phyloP scores from a whole-genome alignment of 1,284 basidiomycete species.

The Apiotrichum gracile region DNA sequence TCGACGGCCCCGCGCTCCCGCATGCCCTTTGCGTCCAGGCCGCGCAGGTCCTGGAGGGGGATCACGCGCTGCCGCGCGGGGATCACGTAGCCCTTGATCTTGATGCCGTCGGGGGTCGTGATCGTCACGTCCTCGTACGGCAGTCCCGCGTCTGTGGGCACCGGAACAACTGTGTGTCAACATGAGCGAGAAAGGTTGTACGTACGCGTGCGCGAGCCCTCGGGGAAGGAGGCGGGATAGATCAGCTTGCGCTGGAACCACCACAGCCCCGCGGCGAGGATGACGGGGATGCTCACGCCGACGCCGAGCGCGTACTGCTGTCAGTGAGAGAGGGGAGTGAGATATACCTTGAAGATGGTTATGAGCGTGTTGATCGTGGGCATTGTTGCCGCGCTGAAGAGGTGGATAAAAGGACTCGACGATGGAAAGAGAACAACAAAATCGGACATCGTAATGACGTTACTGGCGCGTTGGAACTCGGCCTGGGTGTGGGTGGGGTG shows the following conservation, averaged over 20 bases:
- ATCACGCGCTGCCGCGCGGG: slow-evolving; percentile 35
- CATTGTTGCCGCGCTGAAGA: neutral
- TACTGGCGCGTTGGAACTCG: no score
- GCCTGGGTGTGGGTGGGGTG: no score
- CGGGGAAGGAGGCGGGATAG: slow-evolving; percentile 80
- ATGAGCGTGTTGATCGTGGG: slow-evolving; percentile 20
- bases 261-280: slow-evolving; percentile 62
- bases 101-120: slow-evolving; percentile 57
- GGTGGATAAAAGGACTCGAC: neutral
- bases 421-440: no score
- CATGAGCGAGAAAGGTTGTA: neutral
- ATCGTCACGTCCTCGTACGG: slow-evolving; percentile 67
- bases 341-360: slow-evolving; percentile 58
- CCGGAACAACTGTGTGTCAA: slow-evolving; percentile 57
- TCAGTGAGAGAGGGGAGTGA: neutral
- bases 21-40: slow-evolving; percentile 21
- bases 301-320: slow-evolving; percentile 35
- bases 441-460: no score
- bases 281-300: slow-evolving; percentile 18
- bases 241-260: slow-evolving; percentile 83
- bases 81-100: slow-evolving; percentile 60
- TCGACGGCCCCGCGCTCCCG: slow-evolving; percentile 20
- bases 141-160: slow-evolving; percentile 63
- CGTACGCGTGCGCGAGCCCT: slow-evolving; percentile 69
- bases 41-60: slow-evolving; percentile 19